Conservation (phyloP, 2,329 filamentous ascomycete genomes). For the Aspergillus bombycis region DNA sequence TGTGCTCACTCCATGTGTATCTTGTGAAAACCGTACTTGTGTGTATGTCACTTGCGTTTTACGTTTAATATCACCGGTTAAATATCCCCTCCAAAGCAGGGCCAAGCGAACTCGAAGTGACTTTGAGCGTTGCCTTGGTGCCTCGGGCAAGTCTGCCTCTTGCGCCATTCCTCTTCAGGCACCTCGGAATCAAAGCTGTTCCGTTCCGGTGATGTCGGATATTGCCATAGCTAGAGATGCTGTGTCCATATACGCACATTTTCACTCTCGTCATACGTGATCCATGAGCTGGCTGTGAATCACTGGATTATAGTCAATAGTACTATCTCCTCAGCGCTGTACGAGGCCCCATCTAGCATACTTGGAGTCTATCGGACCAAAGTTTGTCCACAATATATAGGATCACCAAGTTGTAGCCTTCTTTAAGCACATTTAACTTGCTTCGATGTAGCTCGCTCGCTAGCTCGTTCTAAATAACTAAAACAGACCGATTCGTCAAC, state of each 20-base stretch:
- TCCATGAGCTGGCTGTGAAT: not conserved
- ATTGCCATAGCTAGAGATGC: not conserved
- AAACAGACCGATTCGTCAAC: too few species aligned
- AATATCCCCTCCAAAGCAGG: not conserved
- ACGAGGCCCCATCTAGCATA: accelerated
- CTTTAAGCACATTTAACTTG: not conserved
- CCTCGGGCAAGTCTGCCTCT: not conserved
- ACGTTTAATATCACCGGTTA: not conserved
- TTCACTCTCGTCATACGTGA: not conserved
- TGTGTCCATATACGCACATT: not conserved
- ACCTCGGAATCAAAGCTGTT: not conserved
- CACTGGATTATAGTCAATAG: not conserved
- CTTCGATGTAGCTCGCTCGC: not conserved
- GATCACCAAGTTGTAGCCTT: not conserved
- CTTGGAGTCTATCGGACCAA: not conserved
- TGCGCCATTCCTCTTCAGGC: not conserved
- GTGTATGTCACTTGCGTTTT: not conserved
- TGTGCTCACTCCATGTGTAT: not conserved
- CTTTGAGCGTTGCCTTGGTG: not conserved
- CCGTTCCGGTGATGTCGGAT: not conserved
- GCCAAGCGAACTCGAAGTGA: not conserved
- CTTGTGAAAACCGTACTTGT: not conserved
- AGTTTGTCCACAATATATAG: not conserved
- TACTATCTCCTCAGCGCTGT: not conserved
- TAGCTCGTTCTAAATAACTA: not conserved